These are phyloP conservation scores for Mycena haematopus DNA, from an alignment of 768 basidiomycete species.

Conservation along the genomic window DNA sequence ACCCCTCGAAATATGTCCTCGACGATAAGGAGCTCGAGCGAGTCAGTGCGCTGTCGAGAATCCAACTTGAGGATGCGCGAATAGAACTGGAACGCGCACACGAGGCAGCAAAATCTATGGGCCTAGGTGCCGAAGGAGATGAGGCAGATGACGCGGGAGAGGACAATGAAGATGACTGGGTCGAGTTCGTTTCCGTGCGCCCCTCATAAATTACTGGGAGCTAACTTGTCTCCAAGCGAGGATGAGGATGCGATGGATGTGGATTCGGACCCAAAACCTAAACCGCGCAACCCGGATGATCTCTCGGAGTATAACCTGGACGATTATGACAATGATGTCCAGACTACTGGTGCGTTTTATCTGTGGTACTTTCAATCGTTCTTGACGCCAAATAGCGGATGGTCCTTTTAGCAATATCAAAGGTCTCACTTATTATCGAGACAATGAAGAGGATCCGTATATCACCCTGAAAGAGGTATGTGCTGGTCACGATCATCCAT, in stretches of 20 bases:
- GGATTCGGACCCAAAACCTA: slow-evolving; percentile 44
- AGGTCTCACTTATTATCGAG: slow-evolving; percentile 88
- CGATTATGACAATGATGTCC: slow-evolving; percentile 85
- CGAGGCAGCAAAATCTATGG: slow-evolving; percentile 76
- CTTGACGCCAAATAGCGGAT: slow-evolving; percentile 45
- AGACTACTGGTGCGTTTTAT: slow-evolving; percentile 39
- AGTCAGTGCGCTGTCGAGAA: slow-evolving; percentile 84
- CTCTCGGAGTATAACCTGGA: slow-evolving; percentile 90
- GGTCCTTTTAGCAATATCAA: slow-evolving; percentile 97
- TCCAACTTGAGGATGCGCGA: slow-evolving; percentile 90
- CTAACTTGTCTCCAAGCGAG: slow-evolving; percentile 31
- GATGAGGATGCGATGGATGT: slow-evolving; percentile 70
- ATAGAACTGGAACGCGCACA: slow-evolving; percentile 84
- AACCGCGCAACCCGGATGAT: slow-evolving; percentile 55
- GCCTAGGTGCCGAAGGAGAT: slow-evolving; percentile 66
- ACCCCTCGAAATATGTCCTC: slow-evolving; percentile 88
- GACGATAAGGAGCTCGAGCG: slow-evolving; percentile 91
- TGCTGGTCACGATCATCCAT: background rate
- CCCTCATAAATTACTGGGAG: slow-evolving; percentile 13
- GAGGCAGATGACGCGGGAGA: slow-evolving; percentile 55
- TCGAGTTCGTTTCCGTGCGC: slow-evolving; percentile 72
- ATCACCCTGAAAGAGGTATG: slow-evolving; percentile 95
- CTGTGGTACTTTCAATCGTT: slow-evolving; percentile 4
- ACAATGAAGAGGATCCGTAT: slow-evolving; percentile 95
- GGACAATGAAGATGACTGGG: slow-evolving; percentile 69